phyloP scores from a whole-genome alignment of 2,329 filamentous ascomycete species.

The Colletotrichum lentis region DNA sequence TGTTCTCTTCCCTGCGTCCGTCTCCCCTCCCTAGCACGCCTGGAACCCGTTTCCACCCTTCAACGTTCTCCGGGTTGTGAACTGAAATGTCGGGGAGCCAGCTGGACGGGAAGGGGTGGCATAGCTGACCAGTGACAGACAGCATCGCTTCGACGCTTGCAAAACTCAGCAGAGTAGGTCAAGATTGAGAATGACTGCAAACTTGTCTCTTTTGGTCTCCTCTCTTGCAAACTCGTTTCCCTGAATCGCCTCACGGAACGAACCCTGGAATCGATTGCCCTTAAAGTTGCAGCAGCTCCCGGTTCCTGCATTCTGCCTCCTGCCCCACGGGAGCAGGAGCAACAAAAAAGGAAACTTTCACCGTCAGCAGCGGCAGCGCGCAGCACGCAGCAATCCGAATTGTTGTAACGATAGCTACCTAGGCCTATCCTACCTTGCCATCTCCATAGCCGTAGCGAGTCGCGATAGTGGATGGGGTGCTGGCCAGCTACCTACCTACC shows the following conservation, averaged over 20 bases:
- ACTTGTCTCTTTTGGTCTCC: constrained; percentile 28
- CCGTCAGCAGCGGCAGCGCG: neutral
- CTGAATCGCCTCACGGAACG: neutral
- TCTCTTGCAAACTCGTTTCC: constrained; percentile 12
- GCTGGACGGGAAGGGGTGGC: constrained; percentile 17
- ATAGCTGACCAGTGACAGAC: constrained; percentile 27
- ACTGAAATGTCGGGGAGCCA: neutral
- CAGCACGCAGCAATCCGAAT: too few species aligned
- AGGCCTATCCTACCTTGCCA: neutral
- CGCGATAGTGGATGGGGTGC: neutral
- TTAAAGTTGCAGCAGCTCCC: neutral
- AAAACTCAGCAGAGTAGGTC: constrained; percentile 25
- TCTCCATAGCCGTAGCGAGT: neutral
- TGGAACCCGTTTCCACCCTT: neutral
- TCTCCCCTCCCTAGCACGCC: neutral
- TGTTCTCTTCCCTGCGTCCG: too few species aligned
- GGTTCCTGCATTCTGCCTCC: neutral
- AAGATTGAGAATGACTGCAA: constrained; percentile 22
- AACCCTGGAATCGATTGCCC: constrained; percentile 6
- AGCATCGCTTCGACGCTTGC: constrained; percentile 23
- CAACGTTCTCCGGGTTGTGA: neutral
- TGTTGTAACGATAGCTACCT: neutral
- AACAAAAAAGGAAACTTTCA: neutral
- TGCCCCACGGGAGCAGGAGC: neutral
- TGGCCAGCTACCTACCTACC: neutral